Evolutionary conservation across 352 stramenopile genomes (phyloP).

Genomic region (Phytophthora melonis): DNA sequence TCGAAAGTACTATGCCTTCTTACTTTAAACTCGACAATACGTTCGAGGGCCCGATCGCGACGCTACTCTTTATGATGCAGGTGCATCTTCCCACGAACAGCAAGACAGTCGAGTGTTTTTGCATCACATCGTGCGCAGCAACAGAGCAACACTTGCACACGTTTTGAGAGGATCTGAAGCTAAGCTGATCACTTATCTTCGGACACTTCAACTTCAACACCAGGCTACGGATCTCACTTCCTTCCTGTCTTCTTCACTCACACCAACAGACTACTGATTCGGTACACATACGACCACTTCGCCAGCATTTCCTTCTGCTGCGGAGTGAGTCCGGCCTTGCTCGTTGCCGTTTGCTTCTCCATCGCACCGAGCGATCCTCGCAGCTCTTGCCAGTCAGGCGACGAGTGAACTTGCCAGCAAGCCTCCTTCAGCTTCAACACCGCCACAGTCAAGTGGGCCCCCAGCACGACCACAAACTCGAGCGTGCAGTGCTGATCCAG

Average conservation of each 20-base stretch:
- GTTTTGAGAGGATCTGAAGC: background rate
- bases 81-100: background rate
- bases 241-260: constrained; percentile 11
- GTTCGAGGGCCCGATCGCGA: background rate
- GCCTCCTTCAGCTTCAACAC: constrained; percentile 24
- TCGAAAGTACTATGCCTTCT: too few species aligned
- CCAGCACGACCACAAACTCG: constrained; percentile 34
- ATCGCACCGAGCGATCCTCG: constrained; percentile 29
- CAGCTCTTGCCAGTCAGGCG: constrained; percentile 29
- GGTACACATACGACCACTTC: constrained; percentile 36
- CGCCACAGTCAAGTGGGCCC: constrained; percentile 24
- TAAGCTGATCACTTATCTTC: background rate
- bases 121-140: background rate
- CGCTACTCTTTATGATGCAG: background rate
- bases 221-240: background rate
- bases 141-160: background rate
- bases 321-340: constrained; percentile 16
- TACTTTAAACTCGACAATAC: too few species aligned
- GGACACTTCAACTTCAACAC: constrained; percentile 1
- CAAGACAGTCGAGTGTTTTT: too few species aligned
- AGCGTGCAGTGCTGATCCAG: constrained; percentile 30
- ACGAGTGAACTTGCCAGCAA: constrained; percentile 30
- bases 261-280: constrained; percentile 21
- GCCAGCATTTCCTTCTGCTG: constrained; percentile 41
- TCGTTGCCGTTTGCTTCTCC: constrained; percentile 16